Base-by-base conservation (phyloP, 768 basidiomycete species). In the Strobilomyces echinocephalus region DNA sequence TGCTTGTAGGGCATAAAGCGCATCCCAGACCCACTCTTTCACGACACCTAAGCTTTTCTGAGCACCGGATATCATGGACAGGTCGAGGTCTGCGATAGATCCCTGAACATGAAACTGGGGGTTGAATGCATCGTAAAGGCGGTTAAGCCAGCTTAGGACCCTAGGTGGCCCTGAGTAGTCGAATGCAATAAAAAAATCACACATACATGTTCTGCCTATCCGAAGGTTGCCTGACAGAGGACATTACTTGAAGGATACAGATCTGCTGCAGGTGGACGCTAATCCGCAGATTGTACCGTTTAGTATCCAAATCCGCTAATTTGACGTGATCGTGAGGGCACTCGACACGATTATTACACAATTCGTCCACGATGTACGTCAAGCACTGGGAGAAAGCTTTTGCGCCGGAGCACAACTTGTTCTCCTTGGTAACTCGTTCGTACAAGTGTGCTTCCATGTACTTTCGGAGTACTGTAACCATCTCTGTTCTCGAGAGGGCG, bases 61-160 rank as follows among this genome's bases (percentile, higher is more conserved):
- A 31, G 71, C 72, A 50, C 78, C 74, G 1, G 76, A 76, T 28
- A 81, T 76, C 11, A 55, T 26, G 2, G 58, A 56, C 10, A 68
- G 50, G 33, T 74, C 66, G 1, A 82, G 62, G 42, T 67, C 57
- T 0, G 73, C 62, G 0, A 63, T 49, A 0, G 77, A 74, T 5
- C 84, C 85, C 41, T 82, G 68, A n/a, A 63, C 51, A 50, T 77
- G 67, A 45, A 64, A 71, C 1, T 77, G 63, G 3, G 85, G 84
- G 54, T 76, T 72, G 7, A 85, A 46, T 1, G 76, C 72, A 18
- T 79, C 76, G 49, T 82, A 78, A 0, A 85, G 64, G 26, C 67
- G 71, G 5, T 57, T 59, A 8, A 83, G 65, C 77, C 12, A 81
- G 16, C 48, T 10, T 2, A 60, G 46, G 16, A 49, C 24, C 3